Percentiles rank a stretch among this genome's conserved stretches.
These are phyloP conservation scores for Trifolium pratense DNA, from an alignment of 306 rosid species.

Conservation along the genomic window DNA sequence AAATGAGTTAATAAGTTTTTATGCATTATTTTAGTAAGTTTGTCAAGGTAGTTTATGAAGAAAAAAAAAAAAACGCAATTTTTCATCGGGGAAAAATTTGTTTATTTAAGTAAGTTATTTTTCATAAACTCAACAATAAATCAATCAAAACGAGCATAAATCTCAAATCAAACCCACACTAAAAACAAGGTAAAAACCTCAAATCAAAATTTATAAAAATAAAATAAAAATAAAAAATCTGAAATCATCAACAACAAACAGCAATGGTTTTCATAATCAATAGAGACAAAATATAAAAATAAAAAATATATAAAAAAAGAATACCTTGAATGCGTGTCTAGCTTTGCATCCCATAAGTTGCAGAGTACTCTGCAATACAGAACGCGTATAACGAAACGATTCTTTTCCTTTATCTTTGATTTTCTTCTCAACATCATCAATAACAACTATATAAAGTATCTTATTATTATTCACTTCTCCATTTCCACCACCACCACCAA, in stretches of 20 bases:
- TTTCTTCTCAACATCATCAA: slow-evolving; percentile 60
- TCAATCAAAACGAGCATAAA: neutral
- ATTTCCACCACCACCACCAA: slow-evolving; percentile 30
- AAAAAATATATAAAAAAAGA: too few species aligned
- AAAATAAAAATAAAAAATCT: neutral
- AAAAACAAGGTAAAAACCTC: too few species aligned
- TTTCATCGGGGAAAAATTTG: too few species aligned
- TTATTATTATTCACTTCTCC: slow-evolving; percentile 57
- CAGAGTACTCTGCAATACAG: slow-evolving; percentile 79
- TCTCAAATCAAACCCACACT: neutral
- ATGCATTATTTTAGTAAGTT: too few species aligned
- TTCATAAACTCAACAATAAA: too few species aligned
- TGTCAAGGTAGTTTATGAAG: too few species aligned
- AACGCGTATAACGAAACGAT: slow-evolving; percentile 77
- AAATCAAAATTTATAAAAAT: too few species aligned
- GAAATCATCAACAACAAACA: neutral
- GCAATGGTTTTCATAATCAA: neutral
- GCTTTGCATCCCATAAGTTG: slow-evolving; percentile 97
- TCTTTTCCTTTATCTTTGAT: slow-evolving; percentile 50
- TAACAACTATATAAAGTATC: slow-evolving; percentile 70
- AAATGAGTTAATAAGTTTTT: too few species aligned
- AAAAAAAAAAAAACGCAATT: too few species aligned
- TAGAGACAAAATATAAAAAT: neutral
- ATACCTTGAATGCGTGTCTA: slow-evolving; percentile 91
- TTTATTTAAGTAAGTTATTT: too few species aligned